phyloP scores from a whole-genome alignment of 2,329 filamentous ascomycete genomes.

The Fonsecaea nubica region DNA sequence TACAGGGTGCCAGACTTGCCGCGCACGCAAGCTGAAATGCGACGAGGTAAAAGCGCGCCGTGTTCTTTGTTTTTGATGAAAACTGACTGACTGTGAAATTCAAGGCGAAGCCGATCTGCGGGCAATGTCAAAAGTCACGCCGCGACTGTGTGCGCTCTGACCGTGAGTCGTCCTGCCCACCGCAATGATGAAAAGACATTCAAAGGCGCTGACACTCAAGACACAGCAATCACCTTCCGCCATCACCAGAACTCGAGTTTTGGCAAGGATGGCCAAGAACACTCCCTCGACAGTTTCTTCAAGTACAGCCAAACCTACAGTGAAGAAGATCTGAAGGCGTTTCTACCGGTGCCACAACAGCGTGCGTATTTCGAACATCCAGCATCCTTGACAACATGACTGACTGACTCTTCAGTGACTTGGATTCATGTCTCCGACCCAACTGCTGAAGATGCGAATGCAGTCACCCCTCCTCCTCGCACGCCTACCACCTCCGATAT shows the following conservation, averaged over 20 bases:
- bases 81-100: constrained; percentile 12
- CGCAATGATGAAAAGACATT: not conserved
- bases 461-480: constrained; percentile 24
- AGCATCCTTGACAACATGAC: not conserved
- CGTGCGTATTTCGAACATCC: constrained; percentile 18
- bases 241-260: constrained; percentile 67
- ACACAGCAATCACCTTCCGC: constrained; percentile 65
- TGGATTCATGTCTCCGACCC: constrained; percentile 35
- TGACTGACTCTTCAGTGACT: constrained; percentile 29
- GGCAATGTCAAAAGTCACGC: constrained; percentile 38
- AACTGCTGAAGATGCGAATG: constrained; percentile 27
- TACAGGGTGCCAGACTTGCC: constrained; percentile 41
- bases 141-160: constrained; percentile 36
- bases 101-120: constrained; percentile 33
- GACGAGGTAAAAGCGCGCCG: constrained; percentile 36
- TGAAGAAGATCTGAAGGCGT: constrained; percentile 25
- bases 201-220: constrained; percentile 9
- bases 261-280: constrained; percentile 25
- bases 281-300: constrained; percentile 29
- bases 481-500: constrained; percentile 22
- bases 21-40: constrained; percentile 40
- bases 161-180: constrained; percentile 24
- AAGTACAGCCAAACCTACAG: constrained; percentile 34
- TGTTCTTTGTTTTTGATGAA: constrained; percentile 11
- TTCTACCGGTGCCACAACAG: constrained; percentile 34